Evolutionary conservation across 148 eudicot species (phyloP).

Genomic region (Vaccinium vitisidaea): DNA sequence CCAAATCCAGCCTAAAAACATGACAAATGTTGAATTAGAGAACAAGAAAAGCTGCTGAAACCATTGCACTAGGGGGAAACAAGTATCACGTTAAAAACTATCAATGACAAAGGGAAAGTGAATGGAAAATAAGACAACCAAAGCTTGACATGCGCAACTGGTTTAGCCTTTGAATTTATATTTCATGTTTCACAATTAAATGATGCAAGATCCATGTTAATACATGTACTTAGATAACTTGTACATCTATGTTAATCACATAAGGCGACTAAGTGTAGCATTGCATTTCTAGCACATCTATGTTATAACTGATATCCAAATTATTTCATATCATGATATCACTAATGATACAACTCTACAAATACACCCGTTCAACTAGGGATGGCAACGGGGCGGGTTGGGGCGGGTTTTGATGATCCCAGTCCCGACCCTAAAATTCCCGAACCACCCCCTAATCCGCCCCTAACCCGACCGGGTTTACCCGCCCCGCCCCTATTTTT

Average conservation of each 20-base stretch:
- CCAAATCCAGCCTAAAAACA: slow-evolving; percentile 84
- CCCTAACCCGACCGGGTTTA: too few relatives aligned
- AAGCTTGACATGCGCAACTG: neutral
- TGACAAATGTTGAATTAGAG: neutral
- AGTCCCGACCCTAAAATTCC: too few relatives aligned
- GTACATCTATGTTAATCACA: neutral
- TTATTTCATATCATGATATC: too few relatives aligned
- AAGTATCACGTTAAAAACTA: too few relatives aligned
- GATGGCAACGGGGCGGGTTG: too few relatives aligned
- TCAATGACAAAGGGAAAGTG: neutral
- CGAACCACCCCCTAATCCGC: too few relatives aligned
- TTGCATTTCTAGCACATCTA: neutral
- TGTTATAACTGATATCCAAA: neutral
- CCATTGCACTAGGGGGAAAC: neutral
- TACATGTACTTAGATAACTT: too few relatives aligned
- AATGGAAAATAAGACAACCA: neutral
- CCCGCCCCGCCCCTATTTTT: too few relatives aligned
- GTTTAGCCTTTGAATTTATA: too few relatives aligned
- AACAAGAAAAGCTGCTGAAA: neutral
- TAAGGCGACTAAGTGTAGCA: neutral
- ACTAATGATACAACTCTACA: neutral
- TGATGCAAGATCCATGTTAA: neutral
- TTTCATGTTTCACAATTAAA: too few relatives aligned
- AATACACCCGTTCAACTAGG: neutral
- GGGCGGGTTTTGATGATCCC: too few relatives aligned